phyloP scores from a whole-genome alignment of 192 early-diverging fungal genomes.

The Jimgerdemannia flammicorona region DNA sequence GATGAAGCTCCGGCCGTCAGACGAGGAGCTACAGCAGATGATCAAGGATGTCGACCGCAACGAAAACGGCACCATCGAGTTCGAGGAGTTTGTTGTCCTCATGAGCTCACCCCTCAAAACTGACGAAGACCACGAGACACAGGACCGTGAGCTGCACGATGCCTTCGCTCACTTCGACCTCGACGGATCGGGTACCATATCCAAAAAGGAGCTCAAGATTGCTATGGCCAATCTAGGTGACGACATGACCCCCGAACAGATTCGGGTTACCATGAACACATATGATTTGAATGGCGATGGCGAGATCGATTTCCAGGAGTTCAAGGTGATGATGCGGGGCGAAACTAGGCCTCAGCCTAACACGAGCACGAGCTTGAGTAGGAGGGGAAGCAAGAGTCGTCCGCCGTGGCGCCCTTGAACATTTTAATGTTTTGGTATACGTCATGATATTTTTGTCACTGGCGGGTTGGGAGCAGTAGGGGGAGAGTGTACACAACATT shows the following conservation, averaged over 20 bases:
- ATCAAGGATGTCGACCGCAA: conserved; percentile 62
- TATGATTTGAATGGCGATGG: conserved; percentile 27
- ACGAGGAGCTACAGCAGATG: conserved; percentile 61
- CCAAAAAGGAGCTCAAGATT: conserved; percentile 13
- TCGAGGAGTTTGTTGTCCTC: conserved; percentile 56
- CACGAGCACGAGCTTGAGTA: not conserved
- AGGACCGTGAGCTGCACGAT: conserved; percentile 16
- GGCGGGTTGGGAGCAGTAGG: too few species aligned
- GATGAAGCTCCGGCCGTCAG: conserved; percentile 49
- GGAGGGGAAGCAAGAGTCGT: too few species aligned
- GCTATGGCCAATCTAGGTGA: conserved; percentile 32
- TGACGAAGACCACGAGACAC: conserved; percentile 2
- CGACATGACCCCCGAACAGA: conserved; percentile 16
- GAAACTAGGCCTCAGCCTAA: not conserved
- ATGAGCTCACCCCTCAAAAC: conserved; percentile 41
- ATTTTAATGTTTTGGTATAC: too few species aligned
- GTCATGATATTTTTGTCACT: too few species aligned
- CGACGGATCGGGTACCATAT: conserved; percentile 28
- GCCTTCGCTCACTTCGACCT: conserved; percentile 31
- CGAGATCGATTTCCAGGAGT: conserved; percentile 31
- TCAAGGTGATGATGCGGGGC: conserved; percentile 25
- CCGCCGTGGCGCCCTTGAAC: too few species aligned
- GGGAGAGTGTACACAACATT: too few species aligned
- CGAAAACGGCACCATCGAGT: conserved; percentile 54
- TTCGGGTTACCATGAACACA: conserved; percentile 20